Conservation (phyloP, 192 early-diverging fungal genomes). For the Linnemannia zychae region DNA sequence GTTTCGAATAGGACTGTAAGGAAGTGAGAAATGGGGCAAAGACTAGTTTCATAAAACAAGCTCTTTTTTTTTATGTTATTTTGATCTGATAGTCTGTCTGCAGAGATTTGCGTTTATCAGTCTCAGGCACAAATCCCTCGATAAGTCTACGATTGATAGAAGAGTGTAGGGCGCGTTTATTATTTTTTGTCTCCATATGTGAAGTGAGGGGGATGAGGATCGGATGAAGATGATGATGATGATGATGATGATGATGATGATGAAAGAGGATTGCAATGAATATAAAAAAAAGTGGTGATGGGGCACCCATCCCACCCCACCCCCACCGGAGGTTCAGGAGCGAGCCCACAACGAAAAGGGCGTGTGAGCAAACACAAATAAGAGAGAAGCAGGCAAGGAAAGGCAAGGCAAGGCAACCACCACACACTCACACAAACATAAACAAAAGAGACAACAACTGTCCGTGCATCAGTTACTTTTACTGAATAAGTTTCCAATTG, state of each 20-base stretch:
- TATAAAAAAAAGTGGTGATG: conserved; percentile 4
- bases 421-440: background rate
- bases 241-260: background rate
- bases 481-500: background rate
- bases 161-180: background rate
- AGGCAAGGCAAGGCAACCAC: background rate
- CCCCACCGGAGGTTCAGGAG: background rate
- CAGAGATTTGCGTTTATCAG: background rate
- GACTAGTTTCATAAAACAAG: background rate
- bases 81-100: background rate
- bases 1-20: no score
- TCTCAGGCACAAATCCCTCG: background rate
- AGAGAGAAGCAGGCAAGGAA: background rate
- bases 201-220: no score
- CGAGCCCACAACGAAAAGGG: background rate
- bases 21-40: background rate
- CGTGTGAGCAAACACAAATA: conserved; percentile 1
- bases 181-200: background rate
- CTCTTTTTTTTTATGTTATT: background rate
- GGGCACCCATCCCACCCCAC: no score
- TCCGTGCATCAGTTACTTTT: background rate
- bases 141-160: no score
- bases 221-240: background rate
- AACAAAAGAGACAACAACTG: background rate
- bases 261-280: background rate